phyloP scores from a whole-genome alignment of 2,329 filamentous ascomycete genomes.

The Colletotrichum coccodes region DNA sequence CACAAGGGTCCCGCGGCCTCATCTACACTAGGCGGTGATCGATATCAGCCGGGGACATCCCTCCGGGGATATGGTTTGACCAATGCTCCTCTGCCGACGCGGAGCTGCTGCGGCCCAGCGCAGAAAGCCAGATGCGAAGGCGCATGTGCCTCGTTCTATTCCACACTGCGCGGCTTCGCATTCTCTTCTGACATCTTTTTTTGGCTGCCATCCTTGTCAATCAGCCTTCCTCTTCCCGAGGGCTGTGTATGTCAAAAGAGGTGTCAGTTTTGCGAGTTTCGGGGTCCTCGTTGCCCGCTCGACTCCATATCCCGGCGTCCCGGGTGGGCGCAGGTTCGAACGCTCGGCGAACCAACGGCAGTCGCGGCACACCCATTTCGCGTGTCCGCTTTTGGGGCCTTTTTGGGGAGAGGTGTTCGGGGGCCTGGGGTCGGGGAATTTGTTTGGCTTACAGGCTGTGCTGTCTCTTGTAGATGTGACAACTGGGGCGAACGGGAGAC shows the following conservation, averaged over 20 bases:
- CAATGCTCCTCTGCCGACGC: neutral
- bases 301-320: constrained; percentile 13
- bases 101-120: neutral
- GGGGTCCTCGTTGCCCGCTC: constrained; percentile 4
- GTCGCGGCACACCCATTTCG: neutral
- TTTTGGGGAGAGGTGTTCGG: neutral
- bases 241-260: constrained; percentile 20
- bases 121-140: neutral
- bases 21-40: neutral
- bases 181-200: neutral
- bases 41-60: constrained; percentile 11
- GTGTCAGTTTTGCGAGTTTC: constrained; percentile 1
- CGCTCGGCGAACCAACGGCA: constrained; percentile 20
- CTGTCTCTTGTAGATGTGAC: constrained; percentile 15
- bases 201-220: neutral
- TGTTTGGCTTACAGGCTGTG: constrained; percentile 19
- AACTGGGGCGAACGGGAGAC: neutral
- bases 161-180: neutral
- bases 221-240: constrained; percentile 6
- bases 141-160: constrained; percentile 12
- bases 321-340: neutral
- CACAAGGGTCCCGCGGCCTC: constrained; percentile 2
- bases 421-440: constrained; percentile 17
- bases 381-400: too few species aligned
- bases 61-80: constrained; percentile 5